Conservation (phyloP, 305 asterid genomes). For the Striga hermonthica region DNA sequence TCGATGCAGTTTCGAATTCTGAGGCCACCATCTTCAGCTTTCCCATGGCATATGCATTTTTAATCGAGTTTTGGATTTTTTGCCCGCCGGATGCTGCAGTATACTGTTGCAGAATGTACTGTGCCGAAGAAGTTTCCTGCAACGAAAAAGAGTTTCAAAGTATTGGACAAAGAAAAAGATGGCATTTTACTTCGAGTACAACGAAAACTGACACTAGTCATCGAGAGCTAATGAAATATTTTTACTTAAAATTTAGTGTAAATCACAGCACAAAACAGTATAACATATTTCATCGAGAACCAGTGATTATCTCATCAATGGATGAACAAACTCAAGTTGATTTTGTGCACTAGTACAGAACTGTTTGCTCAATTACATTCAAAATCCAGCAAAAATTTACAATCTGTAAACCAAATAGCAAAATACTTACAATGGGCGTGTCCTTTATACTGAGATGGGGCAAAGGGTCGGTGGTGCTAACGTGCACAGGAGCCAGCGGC, state of each 20-base stretch:
- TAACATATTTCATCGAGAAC: too few species aligned
- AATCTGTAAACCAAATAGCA: too few species aligned
- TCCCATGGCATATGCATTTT: slow-evolving; percentile 83
- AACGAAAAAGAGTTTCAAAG: slow-evolving; percentile 7
- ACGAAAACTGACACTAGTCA: background rate
- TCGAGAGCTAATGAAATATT: too few species aligned
- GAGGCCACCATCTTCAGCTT: slow-evolving; percentile 80
- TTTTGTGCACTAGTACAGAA: too few species aligned
- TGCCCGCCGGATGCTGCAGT: slow-evolving; percentile 86
- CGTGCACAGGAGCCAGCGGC: slow-evolving; percentile 75
- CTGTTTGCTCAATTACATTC: background rate
- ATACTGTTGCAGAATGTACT: slow-evolving; percentile 77
- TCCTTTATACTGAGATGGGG: slow-evolving; percentile 65
- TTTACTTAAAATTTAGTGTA: too few species aligned
- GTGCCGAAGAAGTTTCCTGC: slow-evolving; percentile 85
- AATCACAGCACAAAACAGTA: too few species aligned
- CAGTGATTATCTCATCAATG: too few species aligned
- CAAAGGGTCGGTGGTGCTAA: slow-evolving; percentile 50
- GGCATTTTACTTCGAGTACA: background rate
- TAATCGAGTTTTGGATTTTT: slow-evolving; percentile 56
- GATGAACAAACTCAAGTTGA: too few species aligned
- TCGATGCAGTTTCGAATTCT: slow-evolving; percentile 75
- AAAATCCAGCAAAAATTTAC: background rate
- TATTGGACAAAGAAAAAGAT: slow-evolving; percentile 5
- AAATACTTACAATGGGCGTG: slow-evolving; percentile 57